Evolutionary conservation across 805 yeast genomes (phyloP), one percentile per base, ranked within the genome.

Genomic region (Komagataella pastoris): DNA sequence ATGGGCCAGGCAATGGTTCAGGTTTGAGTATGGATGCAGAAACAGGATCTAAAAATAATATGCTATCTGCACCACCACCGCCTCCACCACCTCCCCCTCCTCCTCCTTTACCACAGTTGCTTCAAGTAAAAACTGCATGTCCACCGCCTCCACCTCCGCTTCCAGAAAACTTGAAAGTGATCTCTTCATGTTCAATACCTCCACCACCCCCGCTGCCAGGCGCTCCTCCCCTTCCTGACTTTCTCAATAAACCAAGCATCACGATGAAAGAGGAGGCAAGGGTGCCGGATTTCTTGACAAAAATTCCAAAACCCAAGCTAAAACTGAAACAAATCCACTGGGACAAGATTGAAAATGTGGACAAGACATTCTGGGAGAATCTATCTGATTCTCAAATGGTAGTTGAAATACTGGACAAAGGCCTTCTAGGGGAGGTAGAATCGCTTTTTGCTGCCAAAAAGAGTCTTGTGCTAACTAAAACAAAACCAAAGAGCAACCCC

Each of bases 301-400:
- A 60, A 23, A 65, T 62, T 49, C 80, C 81, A 40, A 67, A 79
- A 56, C 80, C 82, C 17, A 73, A 73, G 62, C 73, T 71, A 54
- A 81, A 79, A 63, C 66, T 85, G 67, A 85, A 84, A 60, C 95
- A 85, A 59, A 76, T 85, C 55, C 95, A 85, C 58, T 85, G 93
- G 95, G 93, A 85, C 55, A 84, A 80, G 59, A 68, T 85, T 48
- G 85, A 81, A 12, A 64, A 71, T 49, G 69, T 81, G 14, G 68
- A 72, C 17, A 71, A 76, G 46, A 82, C 93, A 0, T 74, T 85
- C 57, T 85, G 95, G 95, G 72, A 72, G 30, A 64, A 66, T 18
- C 58, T 66, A 0, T 71, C 75, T 48, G 74, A 77, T 18, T 68
- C 69, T 10, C 53, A 59, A 0, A 65, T 78, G 49, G 78, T 75